phyloP scores from a whole-genome alignment of 306 rosid species.

The Dryas drummondii region DNA sequence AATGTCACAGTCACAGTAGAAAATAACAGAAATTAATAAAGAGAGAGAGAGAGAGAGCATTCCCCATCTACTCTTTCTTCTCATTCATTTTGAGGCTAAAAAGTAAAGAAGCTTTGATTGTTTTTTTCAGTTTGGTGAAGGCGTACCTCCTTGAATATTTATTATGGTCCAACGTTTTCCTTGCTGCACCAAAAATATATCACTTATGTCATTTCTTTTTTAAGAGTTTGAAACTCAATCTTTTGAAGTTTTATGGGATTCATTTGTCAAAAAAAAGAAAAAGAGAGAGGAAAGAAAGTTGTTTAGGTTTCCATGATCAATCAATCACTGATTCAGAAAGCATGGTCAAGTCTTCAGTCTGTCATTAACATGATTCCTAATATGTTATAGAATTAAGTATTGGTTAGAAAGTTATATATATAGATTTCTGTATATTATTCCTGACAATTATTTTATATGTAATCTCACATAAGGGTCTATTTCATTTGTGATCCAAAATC shows the following conservation, averaged over 20 bases:
- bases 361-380: no score
- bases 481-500: no score
- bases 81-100: neutral
- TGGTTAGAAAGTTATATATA: no score
- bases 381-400: no score
- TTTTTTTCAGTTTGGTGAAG: neutral
- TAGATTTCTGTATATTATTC: no score
- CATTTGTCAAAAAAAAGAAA: no score
- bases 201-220: neutral
- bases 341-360: no score
- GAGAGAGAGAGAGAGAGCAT: constrained; percentile 8
- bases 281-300: no score
- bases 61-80: neutral
- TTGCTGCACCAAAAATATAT: neutral
- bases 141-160: neutral
- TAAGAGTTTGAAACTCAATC: neutral
- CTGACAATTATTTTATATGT: no score
- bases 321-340: neutral
- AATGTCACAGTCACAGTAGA: neutral
- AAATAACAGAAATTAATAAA: neutral
- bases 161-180: constrained; percentile 1
- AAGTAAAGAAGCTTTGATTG: neutral
- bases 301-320: no score
- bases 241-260: no score
- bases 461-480: no score